Base-by-base conservation (phyloP, 2,329 filamentous ascomycete species). In the Phyllosticta citribraziliensis region DNA sequence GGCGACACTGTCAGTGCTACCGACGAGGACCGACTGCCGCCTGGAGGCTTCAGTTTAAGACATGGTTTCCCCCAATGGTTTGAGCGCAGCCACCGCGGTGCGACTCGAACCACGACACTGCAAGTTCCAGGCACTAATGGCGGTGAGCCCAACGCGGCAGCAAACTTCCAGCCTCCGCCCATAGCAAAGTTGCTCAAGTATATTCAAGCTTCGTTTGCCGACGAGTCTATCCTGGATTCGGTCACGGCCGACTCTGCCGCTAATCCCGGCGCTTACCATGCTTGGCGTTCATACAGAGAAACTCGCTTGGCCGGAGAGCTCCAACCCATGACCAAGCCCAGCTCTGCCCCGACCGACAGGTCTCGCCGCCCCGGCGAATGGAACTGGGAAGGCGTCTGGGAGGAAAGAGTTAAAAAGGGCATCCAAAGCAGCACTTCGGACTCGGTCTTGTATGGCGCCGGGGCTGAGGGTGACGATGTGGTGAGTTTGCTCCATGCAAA, bases 321-420 rank as follows among this genome's bases (percentile, higher is more conserved):
- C 35, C 61, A 52, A 20, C 57, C 56, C 33, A 57, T 58, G 56
- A 60, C 52, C 54, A 56, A 62, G 20, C 24, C 22, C n/a, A 50
- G 19, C 24, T 35, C 9, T n/a, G 25, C 53, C 14, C 56, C 70
- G 10, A 72, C 67, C 67, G 82, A 74, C 68, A 74, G 76, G 76
- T 83, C 75, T 63, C 77, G 86, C 63, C 79, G 82, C 56, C 91
- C 91, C 0, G 89, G 88, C 6, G 88, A 96, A 68, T 97, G 93
- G 93, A 96, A 96, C 70, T 97, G 93, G 93, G 91, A 96, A 69
- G 92, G 93, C 0, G 93, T 97, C 0, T 99, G 93, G 93, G 89
- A 95, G 71, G 88, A 92, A 65, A 83, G 93, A 60, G 92, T 96
- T 0, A 87, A 84, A 73, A 89, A 88, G 72, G 88, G 88, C 19